phyloP scores from a whole-genome alignment of 169 alveolate species.

The Plasmodium knowlesi region DNA sequence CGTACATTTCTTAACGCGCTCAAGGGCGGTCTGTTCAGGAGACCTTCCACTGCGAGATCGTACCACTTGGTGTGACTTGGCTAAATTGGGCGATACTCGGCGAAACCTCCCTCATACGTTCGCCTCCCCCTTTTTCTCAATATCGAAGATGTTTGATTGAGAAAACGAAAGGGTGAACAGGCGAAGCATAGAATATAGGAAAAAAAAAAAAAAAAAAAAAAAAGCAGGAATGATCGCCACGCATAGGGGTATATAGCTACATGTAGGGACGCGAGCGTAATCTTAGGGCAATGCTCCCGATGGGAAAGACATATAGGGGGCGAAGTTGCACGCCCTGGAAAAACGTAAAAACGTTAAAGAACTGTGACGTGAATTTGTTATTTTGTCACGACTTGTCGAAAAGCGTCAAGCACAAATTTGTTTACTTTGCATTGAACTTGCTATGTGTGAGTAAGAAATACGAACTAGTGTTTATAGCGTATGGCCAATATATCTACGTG shows the following conservation, averaged over 20 bases:
- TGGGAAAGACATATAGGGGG: background rate
- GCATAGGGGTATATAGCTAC: background rate
- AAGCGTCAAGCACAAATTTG: conserved; percentile 46
- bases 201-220: background rate
- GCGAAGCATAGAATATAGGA: background rate
- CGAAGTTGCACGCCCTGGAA: conserved; percentile 45
- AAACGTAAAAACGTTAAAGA: conserved; percentile 36
- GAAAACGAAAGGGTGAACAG: background rate
- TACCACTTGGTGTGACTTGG: background rate
- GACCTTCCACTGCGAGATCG: background rate
- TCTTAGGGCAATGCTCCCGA: background rate
- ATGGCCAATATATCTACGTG: conserved; percentile 48
- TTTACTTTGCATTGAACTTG: conserved; percentile 55
- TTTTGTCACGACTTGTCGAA: conserved; percentile 23
- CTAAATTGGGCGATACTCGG: background rate
- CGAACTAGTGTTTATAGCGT: conserved; percentile 49
- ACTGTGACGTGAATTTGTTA: conserved; percentile 15
- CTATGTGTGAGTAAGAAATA: conserved; percentile 68
- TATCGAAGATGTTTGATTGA: background rate
- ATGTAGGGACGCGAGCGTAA: background rate
- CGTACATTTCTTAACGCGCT: background rate
- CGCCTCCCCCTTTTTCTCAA: background rate
- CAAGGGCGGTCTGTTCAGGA: background rate
- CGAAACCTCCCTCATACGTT: background rate
- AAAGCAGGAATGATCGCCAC: background rate